Evolutionary conservation across 148 eudicot species (phyloP), one percentile per base, ranked within the genome.

Genomic region (Bassia scoparia): DNA sequence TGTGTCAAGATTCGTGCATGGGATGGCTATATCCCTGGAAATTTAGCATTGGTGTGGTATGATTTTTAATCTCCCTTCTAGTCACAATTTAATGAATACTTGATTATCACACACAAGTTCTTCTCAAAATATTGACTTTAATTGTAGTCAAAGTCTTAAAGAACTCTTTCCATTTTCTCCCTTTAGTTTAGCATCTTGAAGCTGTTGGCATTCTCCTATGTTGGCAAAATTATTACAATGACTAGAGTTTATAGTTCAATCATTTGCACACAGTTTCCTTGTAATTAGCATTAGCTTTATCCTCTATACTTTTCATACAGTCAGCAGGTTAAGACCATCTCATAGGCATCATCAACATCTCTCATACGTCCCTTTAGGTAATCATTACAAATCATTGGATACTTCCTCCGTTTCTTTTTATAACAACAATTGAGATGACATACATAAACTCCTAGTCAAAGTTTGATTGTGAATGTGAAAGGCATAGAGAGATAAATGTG

Each of bases 41-140:
- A 88, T 84, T 83, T 95, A 76, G 88, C 81, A 59, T 95, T 77
- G 96, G 92, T 67, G 90, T 95, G 99, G 98, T 94, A 89, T 70
- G 82, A 52, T n/a, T 44, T 44, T 21, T 73, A 41, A 23, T 68
- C 71, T 65, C 52, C 61, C 31, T 75, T 17, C 64, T 74, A 55
- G 31, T 7, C 23, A 33, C 65, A 56, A 64, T n/a, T 49, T 10
- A 14, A 24, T 0, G n/a, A 21, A 9, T 70, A 37, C 43, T 13
- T 58, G 14, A 48, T 58, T 46, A 33, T 46, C 58, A 20, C 50
- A 43, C 68, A 29, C 64, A 15, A 37, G 43, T n/a, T 64, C 66
- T 48, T 50, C n/a, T 64, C 23, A 34, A 69, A 61, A 17, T 10
- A 49, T 24, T 16, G 67, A 11, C 21, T 31, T 54, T 5, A 11